Base-by-base conservation (phyloP, 305 asterid species). In the Solanum chacoense region DNA sequence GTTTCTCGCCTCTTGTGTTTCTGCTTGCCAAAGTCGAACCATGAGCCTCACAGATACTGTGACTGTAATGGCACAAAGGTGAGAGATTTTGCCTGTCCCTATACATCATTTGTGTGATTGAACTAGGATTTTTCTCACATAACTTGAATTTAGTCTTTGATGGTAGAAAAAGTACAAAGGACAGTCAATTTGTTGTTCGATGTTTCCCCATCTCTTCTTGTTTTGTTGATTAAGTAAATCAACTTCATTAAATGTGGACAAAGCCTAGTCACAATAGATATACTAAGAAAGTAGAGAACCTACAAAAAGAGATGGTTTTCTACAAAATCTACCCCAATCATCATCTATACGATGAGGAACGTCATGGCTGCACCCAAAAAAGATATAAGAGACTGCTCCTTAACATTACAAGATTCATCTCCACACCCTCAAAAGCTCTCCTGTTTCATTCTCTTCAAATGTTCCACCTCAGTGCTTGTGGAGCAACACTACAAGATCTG, bases 41-140 rank as follows among this genome's bases (percentile, higher is more conserved):
- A 95, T 97, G 99, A 96, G 99, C 93, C 95, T 97, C 74, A 96
- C 99, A 50, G 99, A 97, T 88, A 95, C 99, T 88, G 99, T 96
- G 20, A 90, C 95, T 63, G 98, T 97, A 88, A 97, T 97, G 99
- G 99, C 99, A 65, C 99, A 95, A 88, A 97, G 99, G 99, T 97
- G 37, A 91, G 84, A 84, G 31, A 59, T 55, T 32, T 55, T 55
- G 3, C 75, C n/a, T 6, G 35, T 32, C 14, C 74, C 42, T 8
- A 2, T 32, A 84, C 87, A 55, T 55, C 32, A 55, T 84, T 50
- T 84, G 38, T 84, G 75, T 84, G 87, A 59, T 55, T 55, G n/a
- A 55, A 11, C 13, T 32, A 20, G n/a, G 8, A 22, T 71, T 55
- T 84, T 84, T 20, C 31, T 83, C 87, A 31, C 42, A 50, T 31